Conservation (phyloP, 495 filamentous ascomycete genomes). For the Penicillium coprophilum region DNA sequence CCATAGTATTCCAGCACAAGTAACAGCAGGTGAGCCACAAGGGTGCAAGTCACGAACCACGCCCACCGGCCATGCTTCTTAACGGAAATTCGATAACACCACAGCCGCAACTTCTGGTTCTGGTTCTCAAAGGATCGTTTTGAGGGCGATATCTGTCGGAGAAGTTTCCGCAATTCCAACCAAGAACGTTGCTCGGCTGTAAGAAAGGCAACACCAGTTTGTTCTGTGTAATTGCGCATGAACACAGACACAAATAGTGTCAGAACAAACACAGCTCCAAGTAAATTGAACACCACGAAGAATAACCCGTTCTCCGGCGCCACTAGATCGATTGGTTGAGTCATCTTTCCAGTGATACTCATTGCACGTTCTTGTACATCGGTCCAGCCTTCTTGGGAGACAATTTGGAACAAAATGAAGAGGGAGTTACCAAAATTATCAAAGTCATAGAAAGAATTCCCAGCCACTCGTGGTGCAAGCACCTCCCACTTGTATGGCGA, state of each 20-base stretch:
- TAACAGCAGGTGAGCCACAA: constrained; percentile 80
- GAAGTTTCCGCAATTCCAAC: constrained; percentile 90
- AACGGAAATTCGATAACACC: constrained; percentile 92
- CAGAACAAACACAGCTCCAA: constrained; percentile 95
- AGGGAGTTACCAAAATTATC: constrained; percentile 89
- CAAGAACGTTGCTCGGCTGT: constrained; percentile 96
- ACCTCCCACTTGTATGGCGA: constrained; percentile 80
- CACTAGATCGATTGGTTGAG: constrained; percentile 65
- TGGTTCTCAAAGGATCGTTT: constrained; percentile 76
- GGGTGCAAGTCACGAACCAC: constrained; percentile 68
- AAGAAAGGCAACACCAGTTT: constrained; percentile 94
- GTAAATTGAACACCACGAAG: constrained; percentile 94
- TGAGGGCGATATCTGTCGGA: constrained; percentile 90
- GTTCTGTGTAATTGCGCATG: constrained; percentile 99
- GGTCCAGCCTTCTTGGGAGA: constrained; percentile 96
- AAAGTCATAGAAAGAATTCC: constrained; percentile 87
- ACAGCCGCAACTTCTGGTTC: constrained; percentile 74
- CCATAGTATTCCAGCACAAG: constrained; percentile 84
- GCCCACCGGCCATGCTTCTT: constrained; percentile 96
- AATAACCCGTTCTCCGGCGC: constrained; percentile 86
- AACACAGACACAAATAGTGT: constrained; percentile 99
- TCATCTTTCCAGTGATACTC: constrained; percentile 72
- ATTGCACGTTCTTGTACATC: constrained; percentile 84
- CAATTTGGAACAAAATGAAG: constrained; percentile 98
- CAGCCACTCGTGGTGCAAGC: constrained; percentile 73